Conservation (phyloP, 2,329 filamentous ascomycete genomes). For the Aspergillus felis region DNA sequence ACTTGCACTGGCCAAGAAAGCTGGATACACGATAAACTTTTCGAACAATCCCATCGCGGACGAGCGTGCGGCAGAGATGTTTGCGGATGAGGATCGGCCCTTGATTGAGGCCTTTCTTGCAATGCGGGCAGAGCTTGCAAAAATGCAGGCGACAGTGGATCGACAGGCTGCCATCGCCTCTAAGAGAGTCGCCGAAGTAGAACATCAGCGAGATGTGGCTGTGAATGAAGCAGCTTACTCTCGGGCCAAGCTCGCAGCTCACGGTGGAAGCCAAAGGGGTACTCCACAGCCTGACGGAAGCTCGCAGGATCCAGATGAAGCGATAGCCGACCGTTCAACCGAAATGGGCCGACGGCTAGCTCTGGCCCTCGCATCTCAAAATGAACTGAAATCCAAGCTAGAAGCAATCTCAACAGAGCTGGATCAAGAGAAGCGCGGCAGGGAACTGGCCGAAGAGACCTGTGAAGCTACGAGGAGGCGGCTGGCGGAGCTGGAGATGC, state of each 20-base stretch:
- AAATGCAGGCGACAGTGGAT: slow-evolving; percentile 86
- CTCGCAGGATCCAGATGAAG: slow-evolving; percentile 55
- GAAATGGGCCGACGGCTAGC: slow-evolving; percentile 82
- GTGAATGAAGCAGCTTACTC: slow-evolving; percentile 92
- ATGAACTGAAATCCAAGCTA: slow-evolving; percentile 73
- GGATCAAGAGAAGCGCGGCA: slow-evolving; percentile 73
- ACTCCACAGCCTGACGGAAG: slow-evolving; percentile 49
- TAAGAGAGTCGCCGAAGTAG: slow-evolving; percentile 85
- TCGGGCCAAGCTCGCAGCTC: slow-evolving; percentile 85
- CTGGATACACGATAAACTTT: slow-evolving; percentile 74
- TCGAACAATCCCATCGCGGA: slow-evolving; percentile 71
- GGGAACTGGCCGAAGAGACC: slow-evolving; percentile 84
- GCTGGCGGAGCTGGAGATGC: slow-evolving; percentile 76
- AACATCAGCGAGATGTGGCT: slow-evolving; percentile 91
- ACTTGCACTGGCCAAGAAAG: slow-evolving; percentile 82
- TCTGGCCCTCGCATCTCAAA: slow-evolving; percentile 71
- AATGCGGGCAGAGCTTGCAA: slow-evolving; percentile 84
- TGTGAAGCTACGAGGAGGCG: slow-evolving; percentile 76
- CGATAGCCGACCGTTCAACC: slow-evolving; percentile 59
- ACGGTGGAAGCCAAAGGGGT: slow-evolving; percentile 63
- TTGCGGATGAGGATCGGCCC: slow-evolving; percentile 88
- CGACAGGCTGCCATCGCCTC: slow-evolving; percentile 81
- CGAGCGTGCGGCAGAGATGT: slow-evolving; percentile 69
- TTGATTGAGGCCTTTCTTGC: slow-evolving; percentile 86
- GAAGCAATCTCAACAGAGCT: slow-evolving; percentile 67